These are phyloP conservation scores for Microglena sp. DNA, from an alignment of 139 green algal species.

Conservation along the genomic window DNA sequence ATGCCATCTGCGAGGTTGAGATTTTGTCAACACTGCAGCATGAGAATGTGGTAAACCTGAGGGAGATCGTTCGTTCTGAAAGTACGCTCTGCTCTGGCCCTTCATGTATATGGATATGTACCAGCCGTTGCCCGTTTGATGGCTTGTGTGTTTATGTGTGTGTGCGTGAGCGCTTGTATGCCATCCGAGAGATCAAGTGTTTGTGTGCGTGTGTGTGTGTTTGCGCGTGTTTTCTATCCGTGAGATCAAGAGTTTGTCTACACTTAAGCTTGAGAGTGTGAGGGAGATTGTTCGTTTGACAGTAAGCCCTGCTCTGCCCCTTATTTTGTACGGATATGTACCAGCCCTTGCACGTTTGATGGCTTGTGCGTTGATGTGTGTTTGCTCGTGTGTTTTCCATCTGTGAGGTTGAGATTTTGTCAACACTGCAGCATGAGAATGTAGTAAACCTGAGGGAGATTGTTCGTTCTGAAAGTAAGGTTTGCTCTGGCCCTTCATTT, in stretches of 20 bases:
- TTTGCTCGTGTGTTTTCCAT: conserved; percentile 97
- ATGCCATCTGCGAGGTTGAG: conserved; percentile 97
- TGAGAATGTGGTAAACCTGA: conserved; percentile 90
- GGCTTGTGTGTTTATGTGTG: too few species aligned
- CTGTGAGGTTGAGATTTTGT: conserved; percentile 91
- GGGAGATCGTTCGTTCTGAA: conserved; percentile 89
- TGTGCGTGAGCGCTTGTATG: conserved; percentile 97
- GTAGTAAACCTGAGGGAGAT: conserved; percentile 93
- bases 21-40: conserved; percentile 82
- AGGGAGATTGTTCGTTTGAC: neutral
- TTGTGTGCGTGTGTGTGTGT: conserved; percentile 52
- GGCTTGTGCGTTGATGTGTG: too few species aligned
- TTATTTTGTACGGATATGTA: too few species aligned
- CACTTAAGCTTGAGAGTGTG: neutral
- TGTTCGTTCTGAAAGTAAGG: conserved; percentile 65
- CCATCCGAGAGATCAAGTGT: conserved; percentile 98
- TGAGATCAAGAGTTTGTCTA: neutral
- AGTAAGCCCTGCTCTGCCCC: neutral
- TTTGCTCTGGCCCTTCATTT: neutral
- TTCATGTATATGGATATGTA: too few species aligned
- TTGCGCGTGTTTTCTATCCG: too few species aligned
- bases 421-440: conserved; percentile 59
- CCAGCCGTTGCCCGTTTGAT: too few species aligned
- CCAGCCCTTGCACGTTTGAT: too few species aligned
- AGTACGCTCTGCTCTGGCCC: conserved; percentile 23